These are phyloP conservation scores for Mycena galericulata DNA, from an alignment of 768 basidiomycete genomes.

Conservation along the genomic window DNA sequence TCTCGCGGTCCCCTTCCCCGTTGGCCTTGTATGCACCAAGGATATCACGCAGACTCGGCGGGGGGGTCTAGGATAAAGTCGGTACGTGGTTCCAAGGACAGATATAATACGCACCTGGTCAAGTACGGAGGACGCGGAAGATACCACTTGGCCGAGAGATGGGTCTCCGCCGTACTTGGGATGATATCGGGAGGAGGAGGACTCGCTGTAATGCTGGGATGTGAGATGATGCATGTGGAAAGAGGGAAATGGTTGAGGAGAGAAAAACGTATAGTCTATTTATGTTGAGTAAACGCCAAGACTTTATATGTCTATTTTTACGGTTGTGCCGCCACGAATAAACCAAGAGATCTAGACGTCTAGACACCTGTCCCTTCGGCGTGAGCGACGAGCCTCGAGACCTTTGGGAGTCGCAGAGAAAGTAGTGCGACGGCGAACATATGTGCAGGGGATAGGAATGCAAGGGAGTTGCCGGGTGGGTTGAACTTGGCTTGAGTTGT, in stretches of 20 bases:
- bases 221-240: constrained; percentile 35
- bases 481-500: too few relatives aligned
- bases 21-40: constrained; percentile 85
- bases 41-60: constrained; percentile 87
- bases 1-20: constrained; percentile 93
- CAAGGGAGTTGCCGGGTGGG: too few relatives aligned
- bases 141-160: constrained; percentile 48
- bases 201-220: constrained; percentile 37
- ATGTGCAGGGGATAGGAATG: too few relatives aligned
- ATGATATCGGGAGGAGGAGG: constrained; percentile 42
- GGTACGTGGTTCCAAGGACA: constrained; percentile 30
- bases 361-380: too few relatives aligned
- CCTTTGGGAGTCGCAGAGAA: too few relatives aligned
- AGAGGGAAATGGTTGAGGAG: background rate
- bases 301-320: too few relatives aligned
- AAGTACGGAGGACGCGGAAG: constrained; percentile 53
- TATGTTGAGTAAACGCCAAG: too few relatives aligned
- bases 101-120: constrained; percentile 54
- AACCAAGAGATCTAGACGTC: too few relatives aligned
- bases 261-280: background rate
- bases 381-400: too few relatives aligned
- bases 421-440: too few relatives aligned
- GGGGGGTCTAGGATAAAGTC: constrained; percentile 65
- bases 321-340: too few relatives aligned
- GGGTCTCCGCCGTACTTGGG: constrained; percentile 42